Evolutionary conservation across 1,284 basidiomycete species (phyloP).

Genomic region (Neotropicomus parvogracilis): DNA sequence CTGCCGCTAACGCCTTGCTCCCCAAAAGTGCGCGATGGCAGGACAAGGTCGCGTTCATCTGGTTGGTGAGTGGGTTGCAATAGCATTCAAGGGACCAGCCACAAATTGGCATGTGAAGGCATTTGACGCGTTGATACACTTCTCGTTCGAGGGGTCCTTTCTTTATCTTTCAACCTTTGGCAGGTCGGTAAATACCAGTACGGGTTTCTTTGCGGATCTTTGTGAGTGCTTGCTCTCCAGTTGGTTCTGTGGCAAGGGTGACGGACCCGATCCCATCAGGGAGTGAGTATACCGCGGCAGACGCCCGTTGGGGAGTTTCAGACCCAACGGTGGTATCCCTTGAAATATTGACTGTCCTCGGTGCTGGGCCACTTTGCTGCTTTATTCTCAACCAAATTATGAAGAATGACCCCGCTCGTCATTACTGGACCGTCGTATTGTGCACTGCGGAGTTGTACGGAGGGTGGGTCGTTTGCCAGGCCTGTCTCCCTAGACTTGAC

Average conservation of each 20-base stretch:
- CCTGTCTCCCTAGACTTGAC: background rate
- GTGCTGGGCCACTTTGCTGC: slow-evolving; percentile 67
- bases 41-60: slow-evolving; percentile 67
- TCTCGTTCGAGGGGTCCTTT: slow-evolving; percentile 75
- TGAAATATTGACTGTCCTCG: slow-evolving; percentile 78
- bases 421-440: slow-evolving; percentile 78
- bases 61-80: slow-evolving; percentile 49
- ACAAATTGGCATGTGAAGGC: slow-evolving; percentile 39
- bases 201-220: slow-evolving; percentile 68
- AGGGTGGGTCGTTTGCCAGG: slow-evolving; percentile 44
- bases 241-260: background rate
- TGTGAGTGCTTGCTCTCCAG: slow-evolving; percentile 46
- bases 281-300: slow-evolving; percentile 71
- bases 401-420: slow-evolving; percentile 60
- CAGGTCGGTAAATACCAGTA: slow-evolving; percentile 63
- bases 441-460: slow-evolving; percentile 75
- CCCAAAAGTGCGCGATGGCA: slow-evolving; percentile 60
- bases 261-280: slow-evolving; percentile 32
- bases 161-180: slow-evolving; percentile 73
- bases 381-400: slow-evolving; percentile 65
- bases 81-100: background rate
- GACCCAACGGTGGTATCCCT: slow-evolving; percentile 79
- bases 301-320: slow-evolving; percentile 73
- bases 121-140: slow-evolving; percentile 78
- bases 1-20: slow-evolving; percentile 50